Evolutionary conservation across 768 basidiomycete species (phyloP).

Genomic region (Boletus vinaceobasis): DNA sequence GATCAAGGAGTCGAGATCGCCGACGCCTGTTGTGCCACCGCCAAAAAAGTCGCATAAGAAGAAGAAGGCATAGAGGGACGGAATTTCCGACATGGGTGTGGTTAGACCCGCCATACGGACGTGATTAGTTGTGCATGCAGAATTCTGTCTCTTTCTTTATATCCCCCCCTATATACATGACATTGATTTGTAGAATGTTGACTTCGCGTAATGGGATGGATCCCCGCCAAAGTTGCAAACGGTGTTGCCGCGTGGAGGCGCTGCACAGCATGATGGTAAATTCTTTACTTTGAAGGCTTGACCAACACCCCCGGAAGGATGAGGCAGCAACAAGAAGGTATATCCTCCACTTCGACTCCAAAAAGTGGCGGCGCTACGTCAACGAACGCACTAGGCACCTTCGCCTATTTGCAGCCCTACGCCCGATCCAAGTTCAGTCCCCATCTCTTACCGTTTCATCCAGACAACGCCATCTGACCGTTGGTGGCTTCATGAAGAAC

Average conservation of each 20-base stretch:
- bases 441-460: not conserved
- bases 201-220: not conserved
- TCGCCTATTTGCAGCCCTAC: constrained; percentile 27
- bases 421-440: constrained; percentile 32
- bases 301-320: not conserved
- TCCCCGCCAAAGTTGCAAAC: not conserved
- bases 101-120: not conserved
- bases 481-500: constrained; percentile 13
- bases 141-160: too few species aligned
- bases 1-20: constrained; percentile 52
- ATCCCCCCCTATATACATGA: not conserved
- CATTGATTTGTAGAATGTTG: not conserved
- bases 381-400: constrained; percentile 20
- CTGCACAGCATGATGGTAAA: too few species aligned
- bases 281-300: too few species aligned
- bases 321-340: not conserved
- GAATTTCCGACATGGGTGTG: not conserved
- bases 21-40: constrained; percentile 55
- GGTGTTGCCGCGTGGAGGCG: too few species aligned
- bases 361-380: not conserved
- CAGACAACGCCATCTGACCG: constrained; percentile 14
- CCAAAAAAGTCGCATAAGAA: constrained; percentile 62
- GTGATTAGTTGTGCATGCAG: not conserved
- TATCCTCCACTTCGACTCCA: not conserved
- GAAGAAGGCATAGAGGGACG: constrained; percentile 53